These are phyloP conservation scores for Fusarium sp. DNA, from an alignment of 2,329 filamentous ascomycete genomes.

Conservation along the genomic window DNA sequence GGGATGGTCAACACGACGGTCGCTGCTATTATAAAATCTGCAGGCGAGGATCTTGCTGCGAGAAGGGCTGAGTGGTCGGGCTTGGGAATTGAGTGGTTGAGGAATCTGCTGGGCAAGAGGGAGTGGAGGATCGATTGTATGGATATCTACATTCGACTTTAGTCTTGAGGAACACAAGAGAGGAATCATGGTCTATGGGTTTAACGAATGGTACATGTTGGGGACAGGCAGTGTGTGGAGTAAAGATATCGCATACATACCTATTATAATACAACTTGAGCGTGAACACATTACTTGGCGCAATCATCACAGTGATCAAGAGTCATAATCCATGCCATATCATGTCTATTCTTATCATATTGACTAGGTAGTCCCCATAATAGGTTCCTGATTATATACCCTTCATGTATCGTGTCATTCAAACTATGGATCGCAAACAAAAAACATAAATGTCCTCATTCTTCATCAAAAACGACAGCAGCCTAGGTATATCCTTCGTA, in stretches of 20 bases:
- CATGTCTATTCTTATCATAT: conserved; percentile 35
- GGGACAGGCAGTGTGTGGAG: neutral
- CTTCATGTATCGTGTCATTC: conserved; percentile 37
- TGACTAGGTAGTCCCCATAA: conserved; percentile 15
- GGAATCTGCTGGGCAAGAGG: conserved; percentile 79
- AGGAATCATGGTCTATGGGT: neutral
- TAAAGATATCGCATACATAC: neutral
- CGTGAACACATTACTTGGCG: conserved; percentile 9
- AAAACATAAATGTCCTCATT: conserved; percentile 26
- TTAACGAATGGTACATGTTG: conserved; percentile 16
- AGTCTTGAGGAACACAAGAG: neutral
- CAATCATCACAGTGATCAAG: neutral
- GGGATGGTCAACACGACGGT: conserved; percentile 75
- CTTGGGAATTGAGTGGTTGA: conserved; percentile 84
- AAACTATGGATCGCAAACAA: conserved; percentile 33
- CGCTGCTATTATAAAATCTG: conserved; percentile 71
- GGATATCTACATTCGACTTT: conserved; percentile 84
- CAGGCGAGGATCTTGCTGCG: conserved; percentile 67
- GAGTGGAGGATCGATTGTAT: conserved; percentile 94
- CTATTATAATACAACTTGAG: conserved; percentile 10
- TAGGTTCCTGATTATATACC: conserved; percentile 35
- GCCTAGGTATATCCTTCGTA: conserved; percentile 44
- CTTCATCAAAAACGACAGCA: conserved; percentile 38
- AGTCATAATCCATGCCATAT: conserved; percentile 17
- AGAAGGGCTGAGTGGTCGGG: conserved; percentile 74